phyloP scores from a whole-genome alignment of 768 basidiomycete species.

The Mycena leptocephala region DNA sequence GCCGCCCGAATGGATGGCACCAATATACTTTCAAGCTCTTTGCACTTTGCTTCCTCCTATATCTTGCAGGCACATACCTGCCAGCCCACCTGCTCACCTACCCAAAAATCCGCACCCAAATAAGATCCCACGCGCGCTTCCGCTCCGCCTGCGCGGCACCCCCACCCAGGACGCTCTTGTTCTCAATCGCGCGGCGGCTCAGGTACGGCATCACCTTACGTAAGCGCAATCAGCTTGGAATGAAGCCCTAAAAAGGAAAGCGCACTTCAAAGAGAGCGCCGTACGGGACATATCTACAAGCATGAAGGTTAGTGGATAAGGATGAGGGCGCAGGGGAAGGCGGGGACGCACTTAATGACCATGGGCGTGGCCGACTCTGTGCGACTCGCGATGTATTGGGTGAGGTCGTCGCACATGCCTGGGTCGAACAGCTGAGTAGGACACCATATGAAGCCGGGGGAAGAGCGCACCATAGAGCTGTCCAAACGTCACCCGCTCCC shows the following conservation, averaged over 20 bases:
- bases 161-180: slow-evolving; percentile 88
- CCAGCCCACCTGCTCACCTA: slow-evolving; percentile 17
- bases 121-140: slow-evolving; percentile 66
- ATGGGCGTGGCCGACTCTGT: slow-evolving; percentile 73
- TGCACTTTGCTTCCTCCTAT: too few relatives aligned
- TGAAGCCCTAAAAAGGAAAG: background rate
- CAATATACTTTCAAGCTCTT: too few relatives aligned
- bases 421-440: background rate
- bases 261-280: slow-evolving; percentile 78
- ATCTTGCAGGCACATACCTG: too few relatives aligned
- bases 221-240: background rate
- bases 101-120: slow-evolving; percentile 62
- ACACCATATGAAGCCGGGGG: background rate
- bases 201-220: slow-evolving; percentile 91
- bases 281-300: slow-evolving; percentile 78
- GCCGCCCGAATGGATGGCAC: too few relatives aligned
- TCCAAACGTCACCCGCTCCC: slow-evolving; percentile 80
- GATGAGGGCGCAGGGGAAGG: background rate
- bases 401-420: slow-evolving; percentile 93
- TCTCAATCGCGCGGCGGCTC: slow-evolving; percentile 91
- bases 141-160: slow-evolving; percentile 80
- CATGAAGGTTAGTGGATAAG: background rate
- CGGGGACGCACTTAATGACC: slow-evolving; percentile 76
- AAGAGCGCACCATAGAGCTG: slow-evolving; percentile 84
- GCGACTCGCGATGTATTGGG: slow-evolving; percentile 75